A percentile compares a stretch with the other conserved stretches of the same genome.
phyloP scores from a whole-genome alignment of 2,329 filamentous ascomycete genomes.

The Hysterium pulicare region DNA sequence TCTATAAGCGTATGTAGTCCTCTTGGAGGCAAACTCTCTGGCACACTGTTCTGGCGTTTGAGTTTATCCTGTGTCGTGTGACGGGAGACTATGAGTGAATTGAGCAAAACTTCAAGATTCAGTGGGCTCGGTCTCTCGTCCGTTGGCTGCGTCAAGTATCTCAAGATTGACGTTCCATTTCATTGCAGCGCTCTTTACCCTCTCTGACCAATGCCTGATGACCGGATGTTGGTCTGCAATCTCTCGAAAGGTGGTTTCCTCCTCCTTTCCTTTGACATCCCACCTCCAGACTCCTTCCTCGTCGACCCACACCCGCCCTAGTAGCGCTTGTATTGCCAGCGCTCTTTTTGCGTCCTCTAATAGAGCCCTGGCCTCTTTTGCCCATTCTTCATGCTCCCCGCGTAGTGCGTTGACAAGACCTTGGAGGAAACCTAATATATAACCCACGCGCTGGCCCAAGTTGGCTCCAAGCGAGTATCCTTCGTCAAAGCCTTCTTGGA shows the following conservation, averaged over 20 bases:
- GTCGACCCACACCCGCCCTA: conserved; percentile 64
- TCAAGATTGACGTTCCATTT: neutral
- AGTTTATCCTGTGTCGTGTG: too few species aligned
- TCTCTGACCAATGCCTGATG: neutral
- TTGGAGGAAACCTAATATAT: conserved; percentile 73
- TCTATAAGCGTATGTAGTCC: too few species aligned
- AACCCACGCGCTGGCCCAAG: conserved; percentile 71
- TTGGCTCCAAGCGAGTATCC: conserved; percentile 82
- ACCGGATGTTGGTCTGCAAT: conserved; percentile 65
- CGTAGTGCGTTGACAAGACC: conserved; percentile 57
- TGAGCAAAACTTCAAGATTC: too few species aligned
- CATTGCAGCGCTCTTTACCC: conserved; percentile 1
- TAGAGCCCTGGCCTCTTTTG: conserved; percentile 25
- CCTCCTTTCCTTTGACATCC: conserved; percentile 43
- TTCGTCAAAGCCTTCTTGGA: conserved; percentile 89
- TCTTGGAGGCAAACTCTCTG: too few species aligned
- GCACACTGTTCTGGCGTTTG: too few species aligned
- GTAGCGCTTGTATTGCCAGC: conserved; percentile 60
- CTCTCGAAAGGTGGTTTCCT: conserved; percentile 34
- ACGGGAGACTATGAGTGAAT: too few species aligned
- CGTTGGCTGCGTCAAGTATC: too few species aligned
- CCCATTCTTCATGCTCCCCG: conserved; percentile 20
- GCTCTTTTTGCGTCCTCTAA: conserved; percentile 53
- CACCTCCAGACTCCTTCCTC: conserved; percentile 70
- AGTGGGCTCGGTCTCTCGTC: too few species aligned